These are phyloP conservation scores for Pseudotulostoma volvatum DNA, from an alignment of 495 filamentous ascomycete species.

Conservation along the genomic window DNA sequence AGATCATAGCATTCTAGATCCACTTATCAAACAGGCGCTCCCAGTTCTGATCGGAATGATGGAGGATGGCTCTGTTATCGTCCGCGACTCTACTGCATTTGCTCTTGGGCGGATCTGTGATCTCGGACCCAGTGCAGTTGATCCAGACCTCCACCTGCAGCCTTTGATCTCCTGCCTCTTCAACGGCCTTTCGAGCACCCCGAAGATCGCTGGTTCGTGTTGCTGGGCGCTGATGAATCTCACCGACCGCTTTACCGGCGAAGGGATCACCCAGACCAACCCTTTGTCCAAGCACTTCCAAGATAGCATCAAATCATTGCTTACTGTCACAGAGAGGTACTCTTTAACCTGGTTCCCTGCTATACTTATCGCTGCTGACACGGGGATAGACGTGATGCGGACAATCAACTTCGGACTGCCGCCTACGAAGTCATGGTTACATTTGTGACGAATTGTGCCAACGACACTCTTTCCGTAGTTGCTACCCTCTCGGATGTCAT, in stretches of 20 bases:
- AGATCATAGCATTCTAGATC: slow-evolving; percentile 72
- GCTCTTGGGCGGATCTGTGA: slow-evolving; percentile 93
- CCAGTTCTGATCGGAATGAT: slow-evolving; percentile 88
- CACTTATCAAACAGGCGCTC: slow-evolving; percentile 86
- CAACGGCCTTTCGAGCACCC: slow-evolving; percentile 70
- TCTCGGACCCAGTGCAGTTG: slow-evolving; percentile 71
- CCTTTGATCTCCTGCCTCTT: slow-evolving; percentile 79
- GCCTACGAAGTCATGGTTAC: slow-evolving; percentile 96
- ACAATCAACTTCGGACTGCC: slow-evolving; percentile 86
- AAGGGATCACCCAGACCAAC: slow-evolving; percentile 59
- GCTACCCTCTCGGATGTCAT: slow-evolving; percentile 69
- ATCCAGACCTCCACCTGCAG: slow-evolving; percentile 64
- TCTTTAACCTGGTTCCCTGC: slow-evolving; percentile 3
- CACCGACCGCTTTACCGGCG: slow-evolving; percentile 82
- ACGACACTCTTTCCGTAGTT: slow-evolving; percentile 65
- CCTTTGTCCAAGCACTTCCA: slow-evolving; percentile 84
- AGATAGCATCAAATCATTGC: slow-evolving; percentile 69
- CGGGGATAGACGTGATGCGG: slow-evolving; percentile 44
- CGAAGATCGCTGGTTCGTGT: slow-evolving; percentile 95
- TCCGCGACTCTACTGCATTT: slow-evolving; percentile 95
- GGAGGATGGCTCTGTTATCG: slow-evolving; percentile 74
- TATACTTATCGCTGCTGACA: slow-evolving; percentile 8
- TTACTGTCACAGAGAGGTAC: slow-evolving; percentile 67
- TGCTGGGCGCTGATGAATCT: slow-evolving; percentile 99
- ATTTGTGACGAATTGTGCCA: slow-evolving; percentile 78